A percentile compares a stretch with the other conserved stretches of the same genome.
phyloP scores from a whole-genome alignment of 352 stramenopile species.

The Proteromonas lacertae region DNA sequence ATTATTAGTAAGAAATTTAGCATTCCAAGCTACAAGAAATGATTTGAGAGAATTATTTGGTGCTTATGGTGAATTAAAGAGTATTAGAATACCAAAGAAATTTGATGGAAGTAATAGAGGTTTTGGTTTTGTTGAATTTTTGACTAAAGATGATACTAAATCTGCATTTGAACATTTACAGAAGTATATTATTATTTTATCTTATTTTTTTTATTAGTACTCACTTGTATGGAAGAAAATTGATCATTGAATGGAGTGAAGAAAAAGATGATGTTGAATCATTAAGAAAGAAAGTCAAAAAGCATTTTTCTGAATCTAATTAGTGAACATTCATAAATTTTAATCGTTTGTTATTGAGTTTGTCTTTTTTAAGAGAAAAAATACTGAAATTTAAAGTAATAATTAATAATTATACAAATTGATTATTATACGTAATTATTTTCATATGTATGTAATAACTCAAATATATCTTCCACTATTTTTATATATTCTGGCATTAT shows the following conservation, averaged over 20 bases:
- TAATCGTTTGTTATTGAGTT: too few relatives aligned
- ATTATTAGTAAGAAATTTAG: constrained; percentile 88
- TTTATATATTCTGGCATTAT: too few relatives aligned
- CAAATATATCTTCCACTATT: too few relatives aligned
- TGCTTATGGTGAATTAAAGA: constrained; percentile 80
- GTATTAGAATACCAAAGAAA: constrained; percentile 85
- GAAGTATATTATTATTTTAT: constrained; percentile 6
- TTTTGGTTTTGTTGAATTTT: constrained; percentile 93
- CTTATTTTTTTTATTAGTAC: constrained; percentile 51
- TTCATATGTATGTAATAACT: too few relatives aligned
- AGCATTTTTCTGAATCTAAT: too few relatives aligned
- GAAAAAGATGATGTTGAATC: neutral
- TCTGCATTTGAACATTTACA: constrained; percentile 45
- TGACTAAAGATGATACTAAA: constrained; percentile 66
- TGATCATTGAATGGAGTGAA: constrained; percentile 81
- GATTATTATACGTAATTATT: too few relatives aligned
- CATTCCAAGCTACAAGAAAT: constrained; percentile 77
- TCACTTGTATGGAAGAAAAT: constrained; percentile 87
- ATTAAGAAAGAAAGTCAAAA: too few relatives aligned
- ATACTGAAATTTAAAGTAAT: too few relatives aligned
- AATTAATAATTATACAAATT: too few relatives aligned
- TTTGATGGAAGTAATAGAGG: constrained; percentile 79
- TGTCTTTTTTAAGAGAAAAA: too few relatives aligned
- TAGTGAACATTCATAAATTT: too few relatives aligned
- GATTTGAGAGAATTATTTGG: constrained; percentile 84